phyloP scores from a whole-genome alignment of 805 yeast genomes.

The Saccharomycopsis sp. region DNA sequence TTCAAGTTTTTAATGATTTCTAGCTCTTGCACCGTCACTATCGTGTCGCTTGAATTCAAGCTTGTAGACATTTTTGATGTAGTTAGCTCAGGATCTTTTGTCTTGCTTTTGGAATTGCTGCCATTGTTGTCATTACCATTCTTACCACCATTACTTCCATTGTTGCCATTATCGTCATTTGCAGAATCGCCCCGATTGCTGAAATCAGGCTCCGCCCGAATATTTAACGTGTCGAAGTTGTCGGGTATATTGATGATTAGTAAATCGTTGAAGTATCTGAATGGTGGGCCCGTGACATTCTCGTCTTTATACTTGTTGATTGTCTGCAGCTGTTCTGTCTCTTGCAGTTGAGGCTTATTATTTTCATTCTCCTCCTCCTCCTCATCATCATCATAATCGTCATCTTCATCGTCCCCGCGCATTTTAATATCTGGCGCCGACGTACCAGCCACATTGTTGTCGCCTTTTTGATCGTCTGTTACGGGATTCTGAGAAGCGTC shows the following conservation, averaged over 20 bases:
- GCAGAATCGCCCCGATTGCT: background rate
- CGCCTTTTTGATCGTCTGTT: background rate
- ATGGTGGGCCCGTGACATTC: background rate
- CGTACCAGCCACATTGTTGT: background rate
- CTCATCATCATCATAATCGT: constrained; percentile 18
- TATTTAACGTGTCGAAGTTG: constrained; percentile 24
- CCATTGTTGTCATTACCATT: constrained; percentile 1
- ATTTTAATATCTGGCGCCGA: background rate
- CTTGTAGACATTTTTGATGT: constrained; percentile 19
- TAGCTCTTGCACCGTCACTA: constrained; percentile 22
- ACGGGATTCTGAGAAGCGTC: constrained; percentile 12
- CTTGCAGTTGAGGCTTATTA: background rate
- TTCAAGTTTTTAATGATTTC: constrained; percentile 51
- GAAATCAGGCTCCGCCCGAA: constrained; percentile 3
- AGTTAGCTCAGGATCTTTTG: background rate
- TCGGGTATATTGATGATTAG: background rate
- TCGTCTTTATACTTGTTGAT: background rate
- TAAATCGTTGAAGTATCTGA: background rate
- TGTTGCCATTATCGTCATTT: background rate
- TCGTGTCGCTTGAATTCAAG: constrained; percentile 13
- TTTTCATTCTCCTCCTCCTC: constrained; percentile 21
- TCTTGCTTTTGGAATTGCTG: constrained; percentile 4
- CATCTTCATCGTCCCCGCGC: background rate
- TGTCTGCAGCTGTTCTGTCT: background rate
- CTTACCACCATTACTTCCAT: constrained; percentile 7